Percentiles rank a stretch among this genome's conserved stretches.
Conservation (phyloP, 2,329 filamentous ascomycete species). For the Sordariomycetes sp. region DNA sequence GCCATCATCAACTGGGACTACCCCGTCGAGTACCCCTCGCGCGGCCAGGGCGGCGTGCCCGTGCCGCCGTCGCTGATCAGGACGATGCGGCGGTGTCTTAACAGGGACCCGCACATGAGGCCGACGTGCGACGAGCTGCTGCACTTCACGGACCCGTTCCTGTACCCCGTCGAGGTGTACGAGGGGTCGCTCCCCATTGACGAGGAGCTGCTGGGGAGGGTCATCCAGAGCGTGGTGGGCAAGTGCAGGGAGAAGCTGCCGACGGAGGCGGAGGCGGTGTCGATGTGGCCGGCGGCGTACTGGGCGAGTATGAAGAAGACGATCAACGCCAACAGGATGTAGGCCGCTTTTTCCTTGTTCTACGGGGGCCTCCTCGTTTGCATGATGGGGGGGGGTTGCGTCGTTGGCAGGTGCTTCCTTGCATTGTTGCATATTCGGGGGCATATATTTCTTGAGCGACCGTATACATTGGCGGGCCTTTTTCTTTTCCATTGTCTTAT, state of each 20-base stretch:
- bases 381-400: neutral
- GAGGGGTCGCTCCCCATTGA: conserved; percentile 48
- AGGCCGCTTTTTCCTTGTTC: neutral
- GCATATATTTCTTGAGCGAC: neutral
- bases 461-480: neutral
- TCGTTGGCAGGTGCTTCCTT: neutral
- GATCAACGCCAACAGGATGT: conserved; percentile 12
- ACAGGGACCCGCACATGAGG: conserved; percentile 49
- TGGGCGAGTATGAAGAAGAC: conserved; percentile 49
- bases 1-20: conserved; percentile 75
- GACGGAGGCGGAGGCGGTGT: conserved; percentile 43
- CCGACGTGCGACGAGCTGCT: conserved; percentile 56
- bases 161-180: conserved; percentile 49
- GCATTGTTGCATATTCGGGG: neutral
- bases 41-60: conserved; percentile 53
- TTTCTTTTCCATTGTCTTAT: neutral
- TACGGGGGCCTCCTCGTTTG: neutral
- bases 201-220: conserved; percentile 49
- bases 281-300: conserved; percentile 50
- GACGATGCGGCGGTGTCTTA: conserved; percentile 53
- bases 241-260: conserved; percentile 49
- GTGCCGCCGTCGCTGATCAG: conserved; percentile 49
- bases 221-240: conserved; percentile 51
- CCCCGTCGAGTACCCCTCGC: conserved; percentile 59
- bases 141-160: conserved; percentile 46